Percentiles rank a stretch among this genome's conserved stretches.
Conservation (phyloP, 176 grass and related monocot species). For the barley (Hordeum vulgare) region DNA sequence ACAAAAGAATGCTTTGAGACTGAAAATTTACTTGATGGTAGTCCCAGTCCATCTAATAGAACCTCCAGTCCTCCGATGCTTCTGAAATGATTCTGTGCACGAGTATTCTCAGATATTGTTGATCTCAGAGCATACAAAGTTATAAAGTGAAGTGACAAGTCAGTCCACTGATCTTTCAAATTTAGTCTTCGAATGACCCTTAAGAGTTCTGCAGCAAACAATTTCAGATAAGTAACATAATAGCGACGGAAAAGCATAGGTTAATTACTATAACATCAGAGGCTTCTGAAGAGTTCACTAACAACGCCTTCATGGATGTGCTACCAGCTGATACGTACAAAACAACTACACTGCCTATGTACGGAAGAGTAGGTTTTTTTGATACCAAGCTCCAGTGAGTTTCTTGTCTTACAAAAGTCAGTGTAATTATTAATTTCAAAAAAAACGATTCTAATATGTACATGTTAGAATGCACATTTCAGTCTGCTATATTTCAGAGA, state of each 20-base stretch:
- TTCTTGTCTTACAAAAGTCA: not conserved
- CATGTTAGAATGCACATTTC: not conserved
- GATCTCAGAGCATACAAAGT: constrained; percentile 73
- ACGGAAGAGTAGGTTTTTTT: not conserved
- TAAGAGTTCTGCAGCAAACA: constrained; percentile 84
- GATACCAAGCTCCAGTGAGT: not conserved
- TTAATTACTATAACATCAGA: constrained; percentile 3
- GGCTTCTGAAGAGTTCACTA: not conserved
- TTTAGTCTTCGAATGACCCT: constrained; percentile 91
- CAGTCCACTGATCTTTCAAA: constrained; percentile 93
- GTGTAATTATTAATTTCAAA: not conserved
- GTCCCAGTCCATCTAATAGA: constrained; percentile 90
- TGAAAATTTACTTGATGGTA: constrained; percentile 88
- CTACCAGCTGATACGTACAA: not conserved
- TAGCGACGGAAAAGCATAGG: not conserved
- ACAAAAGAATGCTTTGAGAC: constrained; percentile 51
- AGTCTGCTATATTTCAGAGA: not conserved
- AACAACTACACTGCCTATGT: not conserved
- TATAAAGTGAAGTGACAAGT: constrained; percentile 78
- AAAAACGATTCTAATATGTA: no score
- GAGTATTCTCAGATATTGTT: constrained; percentile 79
- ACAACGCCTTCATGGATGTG: not conserved
- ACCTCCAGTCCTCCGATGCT: constrained; percentile 96
- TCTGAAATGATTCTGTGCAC: constrained; percentile 98
- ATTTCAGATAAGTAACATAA: constrained; percentile 15